Conservation (phyloP, 2,329 filamentous ascomycete species). For the Didymosphaeria variabile region DNA sequence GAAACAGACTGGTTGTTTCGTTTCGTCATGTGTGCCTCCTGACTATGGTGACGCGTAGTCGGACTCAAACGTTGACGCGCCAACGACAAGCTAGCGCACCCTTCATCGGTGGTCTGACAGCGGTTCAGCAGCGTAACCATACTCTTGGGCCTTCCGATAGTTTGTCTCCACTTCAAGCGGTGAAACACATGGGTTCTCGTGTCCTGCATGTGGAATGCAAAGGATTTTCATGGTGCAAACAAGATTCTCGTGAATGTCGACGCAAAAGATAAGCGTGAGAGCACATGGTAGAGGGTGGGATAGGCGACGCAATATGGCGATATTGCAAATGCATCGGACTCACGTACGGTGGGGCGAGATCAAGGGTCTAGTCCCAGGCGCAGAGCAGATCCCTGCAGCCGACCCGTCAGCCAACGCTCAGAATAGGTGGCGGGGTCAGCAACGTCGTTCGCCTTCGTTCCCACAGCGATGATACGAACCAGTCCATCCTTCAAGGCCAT, state of each 20-base stretch:
- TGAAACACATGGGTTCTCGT: neutral
- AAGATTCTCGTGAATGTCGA: neutral
- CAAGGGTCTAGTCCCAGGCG: neutral
- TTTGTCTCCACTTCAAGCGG: neutral
- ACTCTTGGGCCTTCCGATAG: neutral
- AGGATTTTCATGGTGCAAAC: neutral
- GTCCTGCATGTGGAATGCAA: neutral
- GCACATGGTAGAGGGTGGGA: neutral
- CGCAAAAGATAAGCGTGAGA: neutral
- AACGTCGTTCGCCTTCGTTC: neutral
- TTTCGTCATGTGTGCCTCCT: neutral
- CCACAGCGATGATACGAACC: neutral
- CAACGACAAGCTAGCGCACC: neutral
- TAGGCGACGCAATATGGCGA: constrained; percentile 4
- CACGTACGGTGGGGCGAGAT: constrained; percentile 10
- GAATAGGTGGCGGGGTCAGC: neutral
- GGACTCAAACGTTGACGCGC: neutral
- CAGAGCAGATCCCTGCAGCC: constrained; percentile 2
- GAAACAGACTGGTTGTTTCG: neutral
- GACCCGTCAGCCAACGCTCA: constrained; percentile 3
- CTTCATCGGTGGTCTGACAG: neutral
- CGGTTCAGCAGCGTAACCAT: neutral
- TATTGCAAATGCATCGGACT: constrained; percentile 13
- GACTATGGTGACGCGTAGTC: neutral
- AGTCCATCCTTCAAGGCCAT: neutral